phyloP scores from a whole-genome alignment of 2,329 filamentous ascomycete genomes.

The Aspergillus pseudonomiae region DNA sequence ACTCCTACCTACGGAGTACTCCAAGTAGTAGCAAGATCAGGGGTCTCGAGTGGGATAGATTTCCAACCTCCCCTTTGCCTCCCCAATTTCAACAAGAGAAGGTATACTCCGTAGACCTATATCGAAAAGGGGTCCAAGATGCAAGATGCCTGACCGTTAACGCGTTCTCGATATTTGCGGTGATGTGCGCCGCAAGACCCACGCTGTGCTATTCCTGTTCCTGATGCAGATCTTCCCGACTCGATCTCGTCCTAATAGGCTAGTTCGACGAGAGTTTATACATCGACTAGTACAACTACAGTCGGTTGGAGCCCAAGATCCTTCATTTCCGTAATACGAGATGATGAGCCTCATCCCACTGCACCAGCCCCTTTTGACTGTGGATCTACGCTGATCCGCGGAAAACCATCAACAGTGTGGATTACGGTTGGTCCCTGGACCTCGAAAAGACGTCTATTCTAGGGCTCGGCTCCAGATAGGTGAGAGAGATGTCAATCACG shows the following conservation, averaged over 20 bases:
- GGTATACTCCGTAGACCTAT: background rate
- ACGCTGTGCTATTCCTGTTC: background rate
- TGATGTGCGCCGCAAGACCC: background rate
- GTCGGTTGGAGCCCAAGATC: background rate
- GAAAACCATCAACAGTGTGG: background rate
- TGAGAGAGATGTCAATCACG: background rate
- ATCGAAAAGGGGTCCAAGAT: background rate
- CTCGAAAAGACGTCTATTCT: background rate
- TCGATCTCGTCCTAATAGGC: background rate
- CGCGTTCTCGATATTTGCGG: background rate
- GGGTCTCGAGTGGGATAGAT: background rate
- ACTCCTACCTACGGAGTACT: too few relatives aligned
- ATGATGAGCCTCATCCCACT: background rate
- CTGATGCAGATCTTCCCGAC: background rate
- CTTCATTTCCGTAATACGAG: conserved; percentile 6
- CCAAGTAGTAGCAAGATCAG: background rate
- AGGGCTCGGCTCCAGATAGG: background rate
- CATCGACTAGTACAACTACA: background rate
- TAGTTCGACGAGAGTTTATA: conserved; percentile 23
- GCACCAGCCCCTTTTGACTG: background rate
- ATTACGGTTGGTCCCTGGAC: background rate
- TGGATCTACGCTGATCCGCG: background rate
- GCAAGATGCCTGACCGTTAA: background rate
- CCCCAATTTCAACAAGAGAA: background rate
- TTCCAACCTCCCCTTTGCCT: background rate